Conservation (phyloP, 257 asterid genomes). For the Paulownia fortunei region DNA sequence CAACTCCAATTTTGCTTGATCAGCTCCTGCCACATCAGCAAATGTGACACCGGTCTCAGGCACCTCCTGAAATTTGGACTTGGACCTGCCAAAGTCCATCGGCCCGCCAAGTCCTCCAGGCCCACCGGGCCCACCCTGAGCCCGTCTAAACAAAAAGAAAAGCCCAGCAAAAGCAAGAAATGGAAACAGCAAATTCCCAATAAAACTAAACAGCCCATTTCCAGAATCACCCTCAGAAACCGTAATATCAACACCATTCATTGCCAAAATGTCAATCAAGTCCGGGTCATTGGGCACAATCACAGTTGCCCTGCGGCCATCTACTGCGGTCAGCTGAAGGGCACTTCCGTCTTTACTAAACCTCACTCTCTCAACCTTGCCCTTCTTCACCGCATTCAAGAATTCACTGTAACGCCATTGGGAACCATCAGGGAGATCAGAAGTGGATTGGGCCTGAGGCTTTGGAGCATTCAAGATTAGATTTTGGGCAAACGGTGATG, state of each 20-base stretch:
- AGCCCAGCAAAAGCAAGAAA: conserved; percentile 84
- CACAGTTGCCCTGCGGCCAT: conserved; percentile 85
- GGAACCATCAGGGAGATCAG: conserved; percentile 88
- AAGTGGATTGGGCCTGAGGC: conserved; percentile 61
- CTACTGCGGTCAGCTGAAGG: conserved; percentile 92
- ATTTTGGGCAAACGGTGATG: conserved; percentile 74
- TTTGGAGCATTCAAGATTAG: conserved; percentile 81
- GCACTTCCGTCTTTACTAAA: conserved; percentile 88
- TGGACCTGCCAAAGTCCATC: conserved; percentile 96
- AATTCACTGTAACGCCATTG: conserved; percentile 97
- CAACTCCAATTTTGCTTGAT: conserved; percentile 94
- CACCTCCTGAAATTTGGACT: conserved; percentile 96
- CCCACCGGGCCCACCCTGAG: conserved; percentile 98
- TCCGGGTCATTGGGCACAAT: conserved; percentile 96
- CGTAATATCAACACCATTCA: conserved; percentile 95
- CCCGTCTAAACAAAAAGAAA: conserved; percentile 75
- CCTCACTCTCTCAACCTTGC: conserved; percentile 93
- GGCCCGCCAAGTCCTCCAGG: conserved; percentile 99
- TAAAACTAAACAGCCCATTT: conserved; percentile 75
- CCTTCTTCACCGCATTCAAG: conserved; percentile 94
- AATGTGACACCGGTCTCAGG: conserved; percentile 94
- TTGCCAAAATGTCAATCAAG: conserved; percentile 86
- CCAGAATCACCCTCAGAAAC: conserved; percentile 95
- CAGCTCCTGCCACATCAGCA: conserved; percentile 97
- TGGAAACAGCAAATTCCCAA: conserved; percentile 84